These are phyloP conservation scores for Apophysomyces ossiformis DNA, from an alignment of 371 early-diverging fungal genomes.

Conservation along the genomic window DNA sequence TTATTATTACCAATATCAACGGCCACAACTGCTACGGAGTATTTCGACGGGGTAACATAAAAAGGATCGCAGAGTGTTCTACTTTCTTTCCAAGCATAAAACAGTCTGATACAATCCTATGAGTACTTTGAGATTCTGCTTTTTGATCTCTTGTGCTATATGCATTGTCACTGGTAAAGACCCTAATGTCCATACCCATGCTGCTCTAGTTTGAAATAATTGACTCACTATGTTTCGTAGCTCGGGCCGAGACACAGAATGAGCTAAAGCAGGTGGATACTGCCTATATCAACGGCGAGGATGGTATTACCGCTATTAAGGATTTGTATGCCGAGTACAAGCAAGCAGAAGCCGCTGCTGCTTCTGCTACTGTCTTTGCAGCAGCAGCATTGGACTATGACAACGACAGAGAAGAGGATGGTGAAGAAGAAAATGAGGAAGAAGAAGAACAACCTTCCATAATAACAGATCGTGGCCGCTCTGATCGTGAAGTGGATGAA, in stretches of 20 bases:
- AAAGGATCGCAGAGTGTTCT: background rate
- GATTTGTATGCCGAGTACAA: constrained; percentile 1
- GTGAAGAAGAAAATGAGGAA: constrained; percentile 5
- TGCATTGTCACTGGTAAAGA: background rate
- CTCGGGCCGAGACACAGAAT: background rate
- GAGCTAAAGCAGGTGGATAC: background rate
- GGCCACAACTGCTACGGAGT: constrained; percentile 5
- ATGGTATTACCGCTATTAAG: constrained; percentile 7
- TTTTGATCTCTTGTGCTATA: background rate
- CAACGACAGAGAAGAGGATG: constrained; percentile 15
- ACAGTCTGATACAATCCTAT: background rate
- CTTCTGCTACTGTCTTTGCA: constrained; percentile 15
- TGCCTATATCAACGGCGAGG: constrained; percentile 1
- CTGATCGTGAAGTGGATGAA: background rate
- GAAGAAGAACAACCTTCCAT: too few relatives aligned
- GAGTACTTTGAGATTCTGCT: background rate
- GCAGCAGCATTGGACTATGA: constrained; percentile 10
- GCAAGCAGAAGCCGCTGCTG: constrained; percentile 1
- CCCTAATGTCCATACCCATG: background rate
- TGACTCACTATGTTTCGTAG: background rate
- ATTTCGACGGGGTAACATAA: background rate
- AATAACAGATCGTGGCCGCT: too few relatives aligned
- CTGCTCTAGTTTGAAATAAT: background rate
- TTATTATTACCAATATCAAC: background rate
- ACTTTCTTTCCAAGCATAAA: background rate